Evolutionary conservation across 108 stramenopile species (phyloP).

Genomic region (Cyclotella cryptica): DNA sequence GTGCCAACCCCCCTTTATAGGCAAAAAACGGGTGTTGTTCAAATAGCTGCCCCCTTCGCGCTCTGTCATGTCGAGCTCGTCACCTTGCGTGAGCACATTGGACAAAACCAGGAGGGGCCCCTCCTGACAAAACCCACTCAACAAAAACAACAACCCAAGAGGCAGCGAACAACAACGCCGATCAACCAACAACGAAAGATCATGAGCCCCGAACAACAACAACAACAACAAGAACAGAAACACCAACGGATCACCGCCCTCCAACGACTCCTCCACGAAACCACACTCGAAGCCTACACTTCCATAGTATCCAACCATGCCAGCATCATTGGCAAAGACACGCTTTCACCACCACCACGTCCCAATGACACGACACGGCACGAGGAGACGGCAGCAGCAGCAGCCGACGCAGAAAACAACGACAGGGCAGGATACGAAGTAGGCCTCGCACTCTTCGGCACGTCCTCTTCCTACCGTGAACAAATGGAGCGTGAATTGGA

Average conservation of each 20-base stretch:
- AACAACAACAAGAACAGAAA: background rate
- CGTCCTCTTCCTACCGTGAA: conserved; percentile 22
- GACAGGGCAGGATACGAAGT: conserved; percentile 34
- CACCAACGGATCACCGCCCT: conserved; percentile 1
- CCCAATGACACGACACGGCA: too few species aligned
- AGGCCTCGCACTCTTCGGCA: conserved; percentile 50
- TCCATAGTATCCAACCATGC: conserved; percentile 22
- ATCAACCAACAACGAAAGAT: too few species aligned
- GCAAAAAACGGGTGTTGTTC: too few species aligned
- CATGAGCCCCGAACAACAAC: background rate
- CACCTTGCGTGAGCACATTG: too few species aligned
- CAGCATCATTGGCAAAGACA: conserved; percentile 10
- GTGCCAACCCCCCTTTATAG: too few species aligned
- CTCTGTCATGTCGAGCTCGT: too few species aligned
- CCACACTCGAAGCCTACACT: conserved; percentile 22
- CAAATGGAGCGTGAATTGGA: conserved; percentile 31
- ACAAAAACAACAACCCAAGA: too few species aligned
- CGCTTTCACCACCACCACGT: conserved; percentile 1
- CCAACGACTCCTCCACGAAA: conserved; percentile 27
- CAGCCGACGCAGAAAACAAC: conserved; percentile 10
- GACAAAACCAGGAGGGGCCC: too few species aligned
- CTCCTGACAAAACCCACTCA: too few species aligned
- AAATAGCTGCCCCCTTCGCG: too few species aligned
- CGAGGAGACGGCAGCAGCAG: background rate
- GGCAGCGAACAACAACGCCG: too few species aligned